phyloP scores from a whole-genome alignment of 106 monocot genomes.

The Cymbidium sinense region DNA sequence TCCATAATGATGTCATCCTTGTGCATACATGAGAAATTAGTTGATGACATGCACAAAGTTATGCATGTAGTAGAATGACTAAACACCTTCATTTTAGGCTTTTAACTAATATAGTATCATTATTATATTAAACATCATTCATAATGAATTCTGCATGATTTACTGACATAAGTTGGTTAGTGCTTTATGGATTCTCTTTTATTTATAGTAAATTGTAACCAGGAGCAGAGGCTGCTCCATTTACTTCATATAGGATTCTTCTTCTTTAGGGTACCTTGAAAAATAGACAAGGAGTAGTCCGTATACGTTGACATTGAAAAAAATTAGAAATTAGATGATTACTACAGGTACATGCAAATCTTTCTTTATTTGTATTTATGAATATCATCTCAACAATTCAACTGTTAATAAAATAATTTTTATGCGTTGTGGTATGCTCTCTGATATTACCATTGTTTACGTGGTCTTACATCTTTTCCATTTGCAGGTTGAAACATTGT shows the following conservation, averaged over 20 bases:
- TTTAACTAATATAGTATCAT: neutral
- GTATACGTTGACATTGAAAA: neutral
- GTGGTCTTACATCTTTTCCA: conserved; percentile 2
- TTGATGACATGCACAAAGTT: neutral
- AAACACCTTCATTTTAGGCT: neutral
- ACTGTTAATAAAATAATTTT: neutral
- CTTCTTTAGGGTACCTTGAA: neutral
- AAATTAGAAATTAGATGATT: neutral
- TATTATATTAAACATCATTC: neutral
- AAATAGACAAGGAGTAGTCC: neutral
- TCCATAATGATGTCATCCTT: neutral
- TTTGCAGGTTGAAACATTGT: conserved; percentile 81
- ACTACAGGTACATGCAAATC: neutral
- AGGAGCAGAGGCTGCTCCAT: neutral
- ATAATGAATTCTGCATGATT: neutral
- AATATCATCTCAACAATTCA: neutral
- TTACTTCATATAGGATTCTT: neutral
- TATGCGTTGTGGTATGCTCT: neutral
- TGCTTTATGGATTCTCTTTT: neutral
- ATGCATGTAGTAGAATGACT: neutral
- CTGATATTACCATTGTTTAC: neutral
- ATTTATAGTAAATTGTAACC: neutral
- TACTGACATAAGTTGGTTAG: neutral
- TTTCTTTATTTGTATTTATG: neutral
- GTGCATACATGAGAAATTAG: neutral